These are phyloP conservation scores for Xylaria castorea DNA, from an alignment of 495 filamentous ascomycete species.

Conservation along the genomic window DNA sequence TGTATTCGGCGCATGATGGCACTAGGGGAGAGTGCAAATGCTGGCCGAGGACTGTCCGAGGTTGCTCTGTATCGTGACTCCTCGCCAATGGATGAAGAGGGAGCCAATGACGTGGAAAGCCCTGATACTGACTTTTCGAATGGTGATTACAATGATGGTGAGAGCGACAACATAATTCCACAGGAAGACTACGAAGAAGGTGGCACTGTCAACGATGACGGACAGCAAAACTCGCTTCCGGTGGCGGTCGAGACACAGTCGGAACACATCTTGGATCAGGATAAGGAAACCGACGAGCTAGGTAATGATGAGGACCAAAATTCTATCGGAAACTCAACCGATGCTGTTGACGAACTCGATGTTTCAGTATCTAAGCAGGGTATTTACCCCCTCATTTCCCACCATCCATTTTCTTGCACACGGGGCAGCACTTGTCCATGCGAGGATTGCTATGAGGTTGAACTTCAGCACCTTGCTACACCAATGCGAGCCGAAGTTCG, in stretches of 20 bases:
- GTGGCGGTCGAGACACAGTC: neutral
- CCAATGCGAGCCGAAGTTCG: constrained; percentile 18
- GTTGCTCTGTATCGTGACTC: constrained; percentile 40
- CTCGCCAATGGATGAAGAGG: constrained; percentile 28
- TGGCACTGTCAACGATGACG: neutral
- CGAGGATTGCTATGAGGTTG: constrained; percentile 34
- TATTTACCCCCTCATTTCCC: constrained; percentile 31
- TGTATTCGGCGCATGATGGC: constrained; percentile 42
- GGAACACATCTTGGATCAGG: neutral
- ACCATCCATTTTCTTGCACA: constrained; percentile 15
- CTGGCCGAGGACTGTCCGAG: constrained; percentile 42
- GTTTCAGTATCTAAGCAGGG: constrained; percentile 35
- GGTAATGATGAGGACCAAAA: constrained; percentile 36
- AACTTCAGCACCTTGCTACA: constrained; percentile 25
- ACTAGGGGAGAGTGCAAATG: constrained; percentile 39
- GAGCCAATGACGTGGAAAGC: constrained; percentile 19
- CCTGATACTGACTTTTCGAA: constrained; percentile 26
- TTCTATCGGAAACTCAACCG: constrained; percentile 34
- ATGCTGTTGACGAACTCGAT: constrained; percentile 43
- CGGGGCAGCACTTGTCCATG: constrained; percentile 29
- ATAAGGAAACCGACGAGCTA: constrained; percentile 6
- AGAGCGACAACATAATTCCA: constrained; percentile 36
- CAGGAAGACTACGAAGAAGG: constrained; percentile 35
- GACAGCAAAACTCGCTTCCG: neutral
- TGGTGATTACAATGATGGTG: constrained; percentile 59